Evolutionary conservation across 768 basidiomycete species (phyloP).

Genomic region (Phylloporus scabripes): DNA sequence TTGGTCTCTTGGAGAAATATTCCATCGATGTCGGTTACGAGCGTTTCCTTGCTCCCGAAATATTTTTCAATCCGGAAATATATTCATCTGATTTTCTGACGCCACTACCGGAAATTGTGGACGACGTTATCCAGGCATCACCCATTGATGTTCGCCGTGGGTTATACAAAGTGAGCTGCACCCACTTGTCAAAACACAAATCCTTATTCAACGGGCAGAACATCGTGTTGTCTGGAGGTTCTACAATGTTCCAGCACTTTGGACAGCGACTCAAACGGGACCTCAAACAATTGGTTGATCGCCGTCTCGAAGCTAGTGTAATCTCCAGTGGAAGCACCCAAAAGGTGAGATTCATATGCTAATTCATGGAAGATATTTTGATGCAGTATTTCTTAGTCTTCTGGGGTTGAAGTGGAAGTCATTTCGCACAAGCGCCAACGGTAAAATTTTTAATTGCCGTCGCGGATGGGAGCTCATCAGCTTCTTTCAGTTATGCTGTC

Average conservation of each 20-base stretch:
- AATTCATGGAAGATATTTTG: background rate
- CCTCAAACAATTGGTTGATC: conserved; percentile 89
- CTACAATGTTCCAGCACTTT: conserved; percentile 99
- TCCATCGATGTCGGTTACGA: conserved; percentile 93
- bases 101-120: conserved; percentile 92
- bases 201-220: conserved; percentile 48
- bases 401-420: conserved; percentile 96
- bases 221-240: conserved; percentile 94
- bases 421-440: conserved; percentile 97
- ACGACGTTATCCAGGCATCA: conserved; percentile 90
- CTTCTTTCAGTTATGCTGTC: conserved; percentile 67
- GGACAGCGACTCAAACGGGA: conserved; percentile 96
- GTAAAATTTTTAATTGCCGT: conserved; percentile 33
- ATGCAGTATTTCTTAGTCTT: conserved; percentile 51
- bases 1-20: conserved; percentile 64
- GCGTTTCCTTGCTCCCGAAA: conserved; percentile 97
- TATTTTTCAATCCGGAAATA: conserved; percentile 99
- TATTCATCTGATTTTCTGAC: conserved; percentile 97
- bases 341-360: conserved; percentile 47
- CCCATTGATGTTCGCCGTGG: conserved; percentile 97
- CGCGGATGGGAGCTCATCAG: conserved; percentile 3
- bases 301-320: conserved; percentile 74
- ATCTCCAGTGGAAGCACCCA: conserved; percentile 66
- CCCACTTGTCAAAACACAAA: background rate
- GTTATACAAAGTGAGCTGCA: conserved; percentile 74